Conservation (phyloP, 345 rosid species). For the Eucalyptus polyanthemos region DNA sequence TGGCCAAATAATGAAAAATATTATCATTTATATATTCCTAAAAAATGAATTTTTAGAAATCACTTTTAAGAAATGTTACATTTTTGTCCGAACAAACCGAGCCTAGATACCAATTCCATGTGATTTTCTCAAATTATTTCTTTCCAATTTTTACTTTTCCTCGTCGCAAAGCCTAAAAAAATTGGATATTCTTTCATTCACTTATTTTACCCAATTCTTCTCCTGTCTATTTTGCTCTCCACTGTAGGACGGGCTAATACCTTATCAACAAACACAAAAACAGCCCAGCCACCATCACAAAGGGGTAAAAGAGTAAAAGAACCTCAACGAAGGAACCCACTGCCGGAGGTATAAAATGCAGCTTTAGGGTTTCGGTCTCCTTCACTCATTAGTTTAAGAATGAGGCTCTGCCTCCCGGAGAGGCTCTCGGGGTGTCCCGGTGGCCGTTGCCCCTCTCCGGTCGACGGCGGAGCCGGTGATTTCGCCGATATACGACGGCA, state of each 20-base stretch:
- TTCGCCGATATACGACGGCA: background rate
- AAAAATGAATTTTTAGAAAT: no score
- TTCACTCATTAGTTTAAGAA: background rate
- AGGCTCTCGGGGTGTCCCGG: background rate
- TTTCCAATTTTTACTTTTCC: background rate
- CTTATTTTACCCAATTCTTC: background rate
- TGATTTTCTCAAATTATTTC: background rate
- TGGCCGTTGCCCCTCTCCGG: background rate
- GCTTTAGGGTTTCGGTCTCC: background rate
- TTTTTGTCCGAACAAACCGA: no score
- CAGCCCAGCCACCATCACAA: background rate
- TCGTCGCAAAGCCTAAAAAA: background rate
- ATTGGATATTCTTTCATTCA: background rate
- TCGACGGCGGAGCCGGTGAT: background rate
- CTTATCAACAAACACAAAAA: background rate
- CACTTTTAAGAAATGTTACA: accelerated
- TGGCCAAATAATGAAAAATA: accelerated
- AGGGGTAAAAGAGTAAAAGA: background rate
- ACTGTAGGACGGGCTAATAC: background rate
- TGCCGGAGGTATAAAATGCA: background rate
- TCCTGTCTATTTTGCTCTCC: background rate
- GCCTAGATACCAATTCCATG: accelerated
- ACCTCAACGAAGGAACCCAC: background rate
- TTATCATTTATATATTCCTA: no score
- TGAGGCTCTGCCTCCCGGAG: background rate